Conservation (phyloP, 139 green algal genomes). For the Coccomyxa sp. region DNA sequence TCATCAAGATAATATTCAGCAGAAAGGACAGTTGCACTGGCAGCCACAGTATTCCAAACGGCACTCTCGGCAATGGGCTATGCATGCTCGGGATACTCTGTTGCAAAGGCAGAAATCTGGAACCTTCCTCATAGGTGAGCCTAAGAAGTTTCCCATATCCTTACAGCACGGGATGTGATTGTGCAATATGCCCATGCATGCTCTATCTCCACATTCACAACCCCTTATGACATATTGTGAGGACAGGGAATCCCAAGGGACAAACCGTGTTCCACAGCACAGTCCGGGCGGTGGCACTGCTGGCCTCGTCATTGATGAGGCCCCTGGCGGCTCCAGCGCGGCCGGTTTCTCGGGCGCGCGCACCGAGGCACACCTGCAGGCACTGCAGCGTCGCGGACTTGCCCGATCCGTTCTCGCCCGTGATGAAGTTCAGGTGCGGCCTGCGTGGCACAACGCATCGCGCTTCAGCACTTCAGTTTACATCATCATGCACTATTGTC, state of each 20-base stretch:
- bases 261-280: conserved; percentile 61
- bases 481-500: not conserved
- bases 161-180: too few species aligned
- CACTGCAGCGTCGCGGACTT: conserved; percentile 66
- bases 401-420: conserved; percentile 65
- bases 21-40: not conserved
- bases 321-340: conserved; percentile 24
- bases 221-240: too few species aligned
- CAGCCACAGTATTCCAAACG: too few species aligned
- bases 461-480: too few species aligned
- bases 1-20: not conserved
- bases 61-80: too few species aligned
- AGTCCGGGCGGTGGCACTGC: conserved; percentile 27
- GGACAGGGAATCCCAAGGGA: too few species aligned
- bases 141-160: too few species aligned
- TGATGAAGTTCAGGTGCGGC: conserved; percentile 66
- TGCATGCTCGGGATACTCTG: too few species aligned
- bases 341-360: conserved; percentile 46
- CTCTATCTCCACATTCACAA: too few species aligned
- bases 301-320: conserved; percentile 36
- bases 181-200: too few species aligned
- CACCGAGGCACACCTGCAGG: conserved; percentile 64
- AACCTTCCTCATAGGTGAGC: too few species aligned
- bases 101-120: too few species aligned
- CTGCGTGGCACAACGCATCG: conserved; percentile 20